These are phyloP conservation scores for Talaromyces sp. DNA, from an alignment of 2,329 filamentous ascomycete species.

Conservation along the genomic window DNA sequence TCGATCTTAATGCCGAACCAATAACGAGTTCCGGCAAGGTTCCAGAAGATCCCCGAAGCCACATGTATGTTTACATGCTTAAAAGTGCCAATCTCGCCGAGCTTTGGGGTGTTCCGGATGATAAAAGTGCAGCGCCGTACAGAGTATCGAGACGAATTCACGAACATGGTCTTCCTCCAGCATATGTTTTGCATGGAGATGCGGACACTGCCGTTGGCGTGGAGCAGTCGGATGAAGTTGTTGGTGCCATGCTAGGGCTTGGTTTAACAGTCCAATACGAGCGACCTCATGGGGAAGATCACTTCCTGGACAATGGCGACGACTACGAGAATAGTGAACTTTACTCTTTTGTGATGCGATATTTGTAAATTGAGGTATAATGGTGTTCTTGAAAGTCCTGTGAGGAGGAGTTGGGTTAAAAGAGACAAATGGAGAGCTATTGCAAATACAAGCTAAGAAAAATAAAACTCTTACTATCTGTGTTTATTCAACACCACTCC, in stretches of 20 bases:
- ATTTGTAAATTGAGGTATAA: not conserved
- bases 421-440: not conserved
- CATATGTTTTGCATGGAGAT: conserved; percentile 5
- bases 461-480: not conserved
- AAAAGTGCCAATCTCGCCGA: not conserved
- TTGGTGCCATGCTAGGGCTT: not conserved
- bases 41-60: not conserved
- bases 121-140: not conserved
- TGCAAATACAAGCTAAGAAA: not conserved
- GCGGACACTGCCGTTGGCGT: not conserved
- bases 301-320: not conserved
- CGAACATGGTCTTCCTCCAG: not conserved
- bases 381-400: not conserved
- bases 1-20: not conserved
- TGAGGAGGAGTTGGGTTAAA: not conserved
- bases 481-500: not conserved
- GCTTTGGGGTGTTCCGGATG: not conserved
- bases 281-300: conserved; percentile 2
- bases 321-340: not conserved
- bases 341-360: not conserved
- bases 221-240: conserved; percentile 8
- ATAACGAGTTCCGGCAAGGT: not conserved
- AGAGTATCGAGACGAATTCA: not conserved
- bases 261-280: conserved; percentile 9
- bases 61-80: conserved; percentile 8